Base-by-base conservation (phyloP, 257 asterid species). In the Craterostigma plantagineum region DNA sequence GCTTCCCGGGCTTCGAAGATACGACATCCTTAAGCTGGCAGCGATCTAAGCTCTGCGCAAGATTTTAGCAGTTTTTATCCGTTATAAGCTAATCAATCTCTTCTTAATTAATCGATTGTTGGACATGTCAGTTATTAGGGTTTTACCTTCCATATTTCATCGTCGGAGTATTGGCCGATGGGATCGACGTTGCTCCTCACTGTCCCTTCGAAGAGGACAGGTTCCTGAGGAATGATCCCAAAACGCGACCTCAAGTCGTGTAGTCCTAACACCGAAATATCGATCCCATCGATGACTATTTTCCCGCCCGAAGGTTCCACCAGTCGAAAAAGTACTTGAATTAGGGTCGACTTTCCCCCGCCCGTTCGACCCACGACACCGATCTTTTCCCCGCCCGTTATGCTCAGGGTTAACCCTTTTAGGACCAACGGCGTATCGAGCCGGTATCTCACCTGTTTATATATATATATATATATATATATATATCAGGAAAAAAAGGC, bases 301-400 rank as follows among this genome's bases (percentile, higher is more conserved):
- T 70, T 75, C 11, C 93, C 98, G 0, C 61, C 77, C 0, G 95
- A 77, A 9, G 98, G 98, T 69, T 87, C 98, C 59, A 87, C 98
- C 85, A 87, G 52, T 56, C 98, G 61, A 42, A 87, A 87, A 71
- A 87, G 67, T 40, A 82, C 98, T 55, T 82, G 98, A 60, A 87
- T 75, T 53, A 87, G 45, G 23, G 98, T 87, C 14, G 98, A 87
- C 56, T 87, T 87, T 51, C 98, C 98, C 9, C 98, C 98, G 13
- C 98, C 98, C 0, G 98, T 87, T 7, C 98, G 92, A 35, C 98
- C 98, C 45, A 87, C 98, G 15, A 87, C 79, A 7, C 98, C 95
- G 8, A 87, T 74, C 76, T 87, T 82, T 67, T 87, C 92, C 0
- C 98, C 98, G 14, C 95, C 95, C 18, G 47, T 46, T 42, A 87